Evolutionary conservation across 1,284 basidiomycete genomes (phyloP).

Genomic region (Moesziomyces globuligerus): DNA sequence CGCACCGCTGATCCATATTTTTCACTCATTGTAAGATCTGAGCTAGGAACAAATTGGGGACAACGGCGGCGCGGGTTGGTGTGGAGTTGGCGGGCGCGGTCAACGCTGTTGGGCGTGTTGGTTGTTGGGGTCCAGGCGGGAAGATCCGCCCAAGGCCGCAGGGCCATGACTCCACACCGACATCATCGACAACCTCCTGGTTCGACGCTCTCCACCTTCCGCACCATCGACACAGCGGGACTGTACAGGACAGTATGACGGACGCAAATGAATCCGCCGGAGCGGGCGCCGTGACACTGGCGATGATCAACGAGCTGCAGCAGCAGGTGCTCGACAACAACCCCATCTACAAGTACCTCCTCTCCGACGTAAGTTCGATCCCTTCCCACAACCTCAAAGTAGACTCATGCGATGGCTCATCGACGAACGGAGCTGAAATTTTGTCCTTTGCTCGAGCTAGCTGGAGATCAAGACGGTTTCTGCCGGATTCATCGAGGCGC

Average conservation of each 20-base stretch:
- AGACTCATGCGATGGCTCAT: too few relatives aligned
- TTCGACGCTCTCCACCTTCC: too few relatives aligned
- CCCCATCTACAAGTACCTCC: conserved; percentile 51
- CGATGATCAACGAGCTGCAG: conserved; percentile 49
- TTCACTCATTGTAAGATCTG: too few relatives aligned
- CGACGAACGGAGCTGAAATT: neutral
- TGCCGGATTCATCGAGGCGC: conserved; percentile 37
- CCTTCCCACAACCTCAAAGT: neutral
- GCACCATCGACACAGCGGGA: neutral
- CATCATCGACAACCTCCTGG: too few relatives aligned
- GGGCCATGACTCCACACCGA: neutral
- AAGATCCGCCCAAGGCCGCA: neutral
- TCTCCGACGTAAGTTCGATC: conserved; percentile 33
- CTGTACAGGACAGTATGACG: conserved; percentile 7
- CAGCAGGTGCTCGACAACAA: conserved; percentile 38
- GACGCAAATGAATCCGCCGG: neutral
- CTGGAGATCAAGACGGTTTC: conserved; percentile 30
- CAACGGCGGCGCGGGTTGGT: too few relatives aligned
- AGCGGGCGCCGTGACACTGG: conserved; percentile 25
- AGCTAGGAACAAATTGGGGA: too few relatives aligned
- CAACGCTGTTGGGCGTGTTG: neutral
- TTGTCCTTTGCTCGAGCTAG: conserved; percentile 2
- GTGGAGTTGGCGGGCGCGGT: neutral
- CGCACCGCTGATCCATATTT: too few relatives aligned
- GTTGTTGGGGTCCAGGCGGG: neutral